These are phyloP conservation scores for Cicer judaicum DNA, from an alignment of 306 rosid species.

Conservation along the genomic window DNA sequence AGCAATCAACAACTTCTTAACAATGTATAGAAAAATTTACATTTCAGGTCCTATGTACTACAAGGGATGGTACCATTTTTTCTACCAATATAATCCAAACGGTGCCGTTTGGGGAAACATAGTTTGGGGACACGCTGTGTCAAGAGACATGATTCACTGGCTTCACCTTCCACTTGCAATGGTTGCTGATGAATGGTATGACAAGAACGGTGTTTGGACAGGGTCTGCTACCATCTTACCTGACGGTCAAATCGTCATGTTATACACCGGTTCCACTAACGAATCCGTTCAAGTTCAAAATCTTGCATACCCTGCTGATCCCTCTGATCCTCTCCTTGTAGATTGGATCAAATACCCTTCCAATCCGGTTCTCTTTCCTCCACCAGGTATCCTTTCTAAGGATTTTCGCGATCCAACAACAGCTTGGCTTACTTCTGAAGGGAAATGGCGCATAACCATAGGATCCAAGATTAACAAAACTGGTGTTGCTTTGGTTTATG, in stretches of 20 bases:
- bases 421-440: slow-evolving; percentile 77
- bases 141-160: slow-evolving; percentile 90
- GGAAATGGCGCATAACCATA: slow-evolving; percentile 76
- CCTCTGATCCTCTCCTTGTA: slow-evolving; percentile 74
- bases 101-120: slow-evolving; percentile 92
- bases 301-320: slow-evolving; percentile 80
- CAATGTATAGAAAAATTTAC: slow-evolving; percentile 24
- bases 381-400: slow-evolving; percentile 59
- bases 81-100: slow-evolving; percentile 90
- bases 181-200: slow-evolving; percentile 89
- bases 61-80: slow-evolving; percentile 97
- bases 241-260: slow-evolving; percentile 68
- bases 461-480: slow-evolving; percentile 80
- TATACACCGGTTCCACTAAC: slow-evolving; percentile 90
- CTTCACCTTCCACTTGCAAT: slow-evolving; percentile 90
- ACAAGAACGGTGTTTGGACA: slow-evolving; percentile 80
- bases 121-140: slow-evolving; percentile 95
- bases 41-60: slow-evolving; percentile 80
- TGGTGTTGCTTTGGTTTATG: slow-evolving; percentile 76
- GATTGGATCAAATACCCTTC: slow-evolving; percentile 75
- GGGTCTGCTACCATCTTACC: slow-evolving; percentile 90
- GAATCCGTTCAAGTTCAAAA: slow-evolving; percentile 84
- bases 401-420: slow-evolving; percentile 98
- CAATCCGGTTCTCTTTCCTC: slow-evolving; percentile 86
- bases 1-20: neutral